These are phyloP conservation scores for Elsinoe perseae DNA, from an alignment of 2,329 filamentous ascomycete genomes.

Conservation along the genomic window DNA sequence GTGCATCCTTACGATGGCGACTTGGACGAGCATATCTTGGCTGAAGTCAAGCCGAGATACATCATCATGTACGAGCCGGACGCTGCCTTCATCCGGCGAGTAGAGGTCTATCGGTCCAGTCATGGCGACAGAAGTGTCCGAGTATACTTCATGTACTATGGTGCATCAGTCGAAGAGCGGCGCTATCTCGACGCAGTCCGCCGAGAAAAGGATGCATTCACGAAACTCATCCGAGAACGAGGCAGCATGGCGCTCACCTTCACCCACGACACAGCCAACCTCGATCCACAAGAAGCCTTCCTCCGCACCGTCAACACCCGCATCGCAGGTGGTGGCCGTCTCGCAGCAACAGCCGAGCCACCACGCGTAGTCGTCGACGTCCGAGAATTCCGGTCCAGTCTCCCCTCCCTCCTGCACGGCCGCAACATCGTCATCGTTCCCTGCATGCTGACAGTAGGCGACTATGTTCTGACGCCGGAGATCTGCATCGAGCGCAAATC, in stretches of 20 bases:
- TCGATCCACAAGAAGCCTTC: slow-evolving; percentile 85
- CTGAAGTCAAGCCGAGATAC: slow-evolving; percentile 86
- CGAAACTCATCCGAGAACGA: slow-evolving; percentile 87
- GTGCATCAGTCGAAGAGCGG: slow-evolving; percentile 47
- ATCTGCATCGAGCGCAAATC: slow-evolving; percentile 96
- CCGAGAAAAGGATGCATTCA: slow-evolving; percentile 95
- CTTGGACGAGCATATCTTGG: slow-evolving; percentile 90
- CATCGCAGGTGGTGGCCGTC: slow-evolving; percentile 83
- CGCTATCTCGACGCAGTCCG: slow-evolving; percentile 36
- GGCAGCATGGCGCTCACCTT: slow-evolving; percentile 84
- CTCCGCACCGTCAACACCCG: slow-evolving; percentile 92
- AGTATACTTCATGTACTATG: slow-evolving; percentile 96
- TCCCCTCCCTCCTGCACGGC: slow-evolving; percentile 85
- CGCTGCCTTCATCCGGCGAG: slow-evolving; percentile 81
- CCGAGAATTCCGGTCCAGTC: slow-evolving; percentile 86
- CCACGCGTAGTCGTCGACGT: slow-evolving; percentile 92
- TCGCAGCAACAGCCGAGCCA: slow-evolving; percentile 75
- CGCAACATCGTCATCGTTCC: slow-evolving; percentile 82
- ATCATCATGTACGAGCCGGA: slow-evolving; percentile 99
- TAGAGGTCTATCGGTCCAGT: slow-evolving; percentile 93
- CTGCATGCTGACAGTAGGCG: slow-evolving; percentile 91
- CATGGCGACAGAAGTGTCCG: slow-evolving; percentile 82
- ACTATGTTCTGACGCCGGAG: slow-evolving; percentile 85
- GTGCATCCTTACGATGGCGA: slow-evolving; percentile 93
- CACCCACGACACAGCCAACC: slow-evolving; percentile 59